These are phyloP conservation scores for Auriscalpium orientale DNA, from an alignment of 768 basidiomycete genomes.

Conservation along the genomic window DNA sequence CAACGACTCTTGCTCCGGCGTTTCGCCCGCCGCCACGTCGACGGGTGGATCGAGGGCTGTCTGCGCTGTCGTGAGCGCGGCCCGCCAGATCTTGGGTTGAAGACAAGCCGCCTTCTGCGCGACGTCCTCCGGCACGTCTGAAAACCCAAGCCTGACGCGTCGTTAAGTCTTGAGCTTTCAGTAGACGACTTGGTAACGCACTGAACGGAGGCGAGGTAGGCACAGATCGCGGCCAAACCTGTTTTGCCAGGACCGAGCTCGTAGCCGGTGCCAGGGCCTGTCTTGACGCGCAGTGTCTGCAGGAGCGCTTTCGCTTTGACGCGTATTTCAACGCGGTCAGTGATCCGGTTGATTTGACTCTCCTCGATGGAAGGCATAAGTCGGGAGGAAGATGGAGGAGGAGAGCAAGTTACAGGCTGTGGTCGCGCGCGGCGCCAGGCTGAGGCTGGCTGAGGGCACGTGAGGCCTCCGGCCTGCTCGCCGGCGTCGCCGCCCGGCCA, in stretches of 20 bases:
- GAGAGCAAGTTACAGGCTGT: background rate
- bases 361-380: conserved; percentile 13
- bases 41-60: conserved; percentile 10
- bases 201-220: conserved; percentile 43
- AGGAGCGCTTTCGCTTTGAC: conserved; percentile 27
- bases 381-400: background rate
- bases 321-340: conserved; percentile 24
- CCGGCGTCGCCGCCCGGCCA: no score
- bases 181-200: conserved; percentile 14
- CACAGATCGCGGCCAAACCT: conserved; percentile 44
- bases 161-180: background rate
- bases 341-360: conserved; percentile 7
- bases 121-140: conserved; percentile 21
- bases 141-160: conserved; percentile 20
- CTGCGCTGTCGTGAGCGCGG: conserved; percentile 20
- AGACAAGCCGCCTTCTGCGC: conserved; percentile 28
- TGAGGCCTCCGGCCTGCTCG: no score
- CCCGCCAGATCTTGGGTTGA: conserved; percentile 20
- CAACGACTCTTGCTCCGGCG: background rate
- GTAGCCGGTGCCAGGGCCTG: conserved; percentile 43
- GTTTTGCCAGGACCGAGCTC: conserved; percentile 28
- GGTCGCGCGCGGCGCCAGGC: no score
- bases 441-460: no score
- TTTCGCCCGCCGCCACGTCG: conserved; percentile 25
- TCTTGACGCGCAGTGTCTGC: conserved; percentile 32